Base-by-base conservation (phyloP, 2,329 filamentous ascomycete species). In the Diaporthe sp. region DNA sequence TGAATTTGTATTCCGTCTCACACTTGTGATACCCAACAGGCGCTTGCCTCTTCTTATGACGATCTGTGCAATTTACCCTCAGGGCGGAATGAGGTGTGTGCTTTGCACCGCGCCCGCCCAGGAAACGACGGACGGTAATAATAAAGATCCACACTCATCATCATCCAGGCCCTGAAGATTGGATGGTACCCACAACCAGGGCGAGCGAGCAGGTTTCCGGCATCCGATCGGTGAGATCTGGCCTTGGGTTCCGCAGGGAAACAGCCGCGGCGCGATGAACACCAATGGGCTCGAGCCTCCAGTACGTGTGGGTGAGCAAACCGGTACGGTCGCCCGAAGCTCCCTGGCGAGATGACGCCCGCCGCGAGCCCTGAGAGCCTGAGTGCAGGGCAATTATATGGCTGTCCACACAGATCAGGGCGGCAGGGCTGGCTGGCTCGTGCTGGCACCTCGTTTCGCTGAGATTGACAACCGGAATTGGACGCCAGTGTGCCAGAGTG, bases 221-320 rank as follows among this genome's bases (percentile, higher is more conserved):
- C 45, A 67, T 52, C 64, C 64, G 64, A 67, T 67, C 64, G 64
- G 30, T 25, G 64, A 67, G 64, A 67, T 67, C 64, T 67, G 22
- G 25, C 40, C 45, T 1, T 38, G 22, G 9, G 30, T 64, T 64
- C 22, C 64, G 61, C 64, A 38, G 64, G 22, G 30, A 50, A 17
- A 52, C 22, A 28, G 25, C 64, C 47, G 64, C 47, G 15, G 47
- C 45, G 64, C 47, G 33, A 54, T n/a, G 64, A 54, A 35, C 47
- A 68, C n/a, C 64, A 54, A 7, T 54, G 13, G 64, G 47, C 64
- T 40, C 64, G 40, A 38, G 64, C n/a, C n/a, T 35, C 4, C 64
- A 52, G n/a, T 9, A 15, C 19, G 33, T 19, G 64, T 52, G 47
- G 15, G 4, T 45, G 38, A 40, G n/a, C 64, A 17, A 17, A 19